Evolutionary conservation across 208 protist genomes (phyloP).

Genomic region (Wallacemonas rigidus): DNA sequence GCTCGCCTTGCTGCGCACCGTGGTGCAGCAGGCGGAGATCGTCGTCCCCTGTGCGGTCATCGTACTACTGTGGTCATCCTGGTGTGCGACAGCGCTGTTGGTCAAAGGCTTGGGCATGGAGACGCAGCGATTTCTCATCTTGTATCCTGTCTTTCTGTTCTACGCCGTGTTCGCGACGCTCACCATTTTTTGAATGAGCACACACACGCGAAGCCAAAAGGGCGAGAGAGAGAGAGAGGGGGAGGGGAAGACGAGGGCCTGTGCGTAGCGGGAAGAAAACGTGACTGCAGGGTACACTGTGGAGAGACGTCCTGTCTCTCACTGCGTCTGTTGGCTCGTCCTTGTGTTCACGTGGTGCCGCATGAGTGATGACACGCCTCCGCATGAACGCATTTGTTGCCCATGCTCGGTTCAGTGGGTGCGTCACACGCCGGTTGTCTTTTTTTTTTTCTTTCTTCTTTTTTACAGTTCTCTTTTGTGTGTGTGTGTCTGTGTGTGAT

Average conservation of each 20-base stretch:
- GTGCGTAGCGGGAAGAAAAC: too few relatives aligned
- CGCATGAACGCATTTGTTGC: too few relatives aligned
- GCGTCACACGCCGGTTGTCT: slow-evolving; percentile 1
- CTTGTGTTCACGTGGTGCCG: neutral
- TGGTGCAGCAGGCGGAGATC: slow-evolving; percentile 20
- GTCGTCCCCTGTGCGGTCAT: slow-evolving; percentile 45
- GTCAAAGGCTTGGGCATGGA: slow-evolving; percentile 63
- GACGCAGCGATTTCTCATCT: slow-evolving; percentile 67
- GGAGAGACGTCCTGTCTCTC: too few relatives aligned
- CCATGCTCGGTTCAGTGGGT: too few relatives aligned
- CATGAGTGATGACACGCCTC: too few relatives aligned
- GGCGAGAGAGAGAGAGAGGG: too few relatives aligned
- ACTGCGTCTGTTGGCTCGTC: neutral
- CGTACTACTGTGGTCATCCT: slow-evolving; percentile 78
- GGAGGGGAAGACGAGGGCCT: too few relatives aligned
- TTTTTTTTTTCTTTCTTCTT: slow-evolving; percentile 9
- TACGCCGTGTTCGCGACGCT: slow-evolving; percentile 81
- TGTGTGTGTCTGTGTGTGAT: too few relatives aligned
- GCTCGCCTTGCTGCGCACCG: slow-evolving; percentile 49
- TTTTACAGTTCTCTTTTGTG: slow-evolving; percentile 4
- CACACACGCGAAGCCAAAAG: neutral
- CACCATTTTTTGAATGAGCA: slow-evolving; percentile 59
- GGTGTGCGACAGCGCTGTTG: slow-evolving; percentile 75
- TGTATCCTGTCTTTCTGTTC: slow-evolving; percentile 84
- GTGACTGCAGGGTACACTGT: too few relatives aligned